Evolutionary conservation across 805 yeast species (phyloP).

Genomic region (Zygotorulaspora chibaensis): DNA sequence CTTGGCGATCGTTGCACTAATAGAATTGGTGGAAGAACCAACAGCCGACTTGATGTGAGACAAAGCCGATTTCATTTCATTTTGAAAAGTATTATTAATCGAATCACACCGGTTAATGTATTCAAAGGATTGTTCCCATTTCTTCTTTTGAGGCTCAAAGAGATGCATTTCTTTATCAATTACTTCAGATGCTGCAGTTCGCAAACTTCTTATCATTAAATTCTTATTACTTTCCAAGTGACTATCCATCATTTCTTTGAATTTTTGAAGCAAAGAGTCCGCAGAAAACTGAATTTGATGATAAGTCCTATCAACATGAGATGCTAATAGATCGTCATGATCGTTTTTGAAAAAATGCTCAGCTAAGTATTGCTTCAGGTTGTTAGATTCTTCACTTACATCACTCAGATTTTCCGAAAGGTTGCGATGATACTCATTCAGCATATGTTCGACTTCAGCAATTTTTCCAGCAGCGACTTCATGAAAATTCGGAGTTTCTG

Average conservation of each 20-base stretch:
- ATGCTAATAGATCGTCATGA: conserved; percentile 24
- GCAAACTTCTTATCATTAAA: conserved; percentile 25
- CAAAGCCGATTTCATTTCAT: conserved; percentile 18
- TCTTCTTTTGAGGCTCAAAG: conserved; percentile 28
- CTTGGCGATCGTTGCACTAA: conserved; percentile 16
- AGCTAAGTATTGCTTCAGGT: conserved; percentile 29
- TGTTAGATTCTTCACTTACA: conserved; percentile 32
- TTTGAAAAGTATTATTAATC: conserved; percentile 23
- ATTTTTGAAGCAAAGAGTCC: conserved; percentile 17
- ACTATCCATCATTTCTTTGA: conserved; percentile 22
- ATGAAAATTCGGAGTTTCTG: conserved; percentile 24
- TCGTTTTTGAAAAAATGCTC: conserved; percentile 30
- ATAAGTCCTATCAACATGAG: conserved; percentile 25
- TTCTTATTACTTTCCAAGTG: conserved; percentile 25
- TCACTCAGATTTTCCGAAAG: conserved; percentile 29
- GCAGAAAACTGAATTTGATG: conserved; percentile 24
- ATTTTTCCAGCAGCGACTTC: conserved; percentile 20
- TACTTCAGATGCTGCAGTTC: conserved; percentile 27
- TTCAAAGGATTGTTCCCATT: conserved; percentile 32
- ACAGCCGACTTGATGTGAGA: conserved; percentile 19
- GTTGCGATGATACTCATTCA: conserved; percentile 18
- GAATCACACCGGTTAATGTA: conserved; percentile 34
- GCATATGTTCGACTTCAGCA: conserved; percentile 14
- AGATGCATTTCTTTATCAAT: conserved; percentile 29
- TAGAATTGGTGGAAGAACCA: conserved; percentile 15